Conservation (phyloP, 2,329 filamentous ascomycete species). For the Aureobasidium namibiae region DNA sequence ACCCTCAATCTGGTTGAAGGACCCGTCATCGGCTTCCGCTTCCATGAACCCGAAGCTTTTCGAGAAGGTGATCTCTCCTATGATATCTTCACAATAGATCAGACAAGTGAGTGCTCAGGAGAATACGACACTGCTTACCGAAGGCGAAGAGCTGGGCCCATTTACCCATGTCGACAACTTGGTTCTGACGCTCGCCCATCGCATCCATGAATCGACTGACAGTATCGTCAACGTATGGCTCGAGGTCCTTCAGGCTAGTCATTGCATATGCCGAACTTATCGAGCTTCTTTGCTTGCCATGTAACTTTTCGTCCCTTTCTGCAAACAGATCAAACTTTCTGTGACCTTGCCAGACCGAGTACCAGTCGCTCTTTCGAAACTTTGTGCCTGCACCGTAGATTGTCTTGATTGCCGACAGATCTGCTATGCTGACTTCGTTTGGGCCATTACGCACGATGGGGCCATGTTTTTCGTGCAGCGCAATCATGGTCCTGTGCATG, state of each 20-base stretch:
- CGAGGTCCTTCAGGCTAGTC: slow-evolving; percentile 31
- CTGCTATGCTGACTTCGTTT: slow-evolving; percentile 25
- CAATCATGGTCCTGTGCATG: slow-evolving; percentile 23
- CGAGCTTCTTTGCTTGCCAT: slow-evolving; percentile 27
- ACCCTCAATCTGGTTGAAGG: slow-evolving; percentile 27
- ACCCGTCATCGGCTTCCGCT: slow-evolving; percentile 26
- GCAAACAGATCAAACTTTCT: slow-evolving; percentile 34
- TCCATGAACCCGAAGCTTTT: slow-evolving; percentile 32
- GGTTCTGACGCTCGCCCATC: slow-evolving; percentile 22
- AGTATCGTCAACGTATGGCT: slow-evolving; percentile 32
- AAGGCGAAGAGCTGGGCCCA: slow-evolving; percentile 36
- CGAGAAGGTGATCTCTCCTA: slow-evolving; percentile 34
- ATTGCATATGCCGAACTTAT: slow-evolving; percentile 30
- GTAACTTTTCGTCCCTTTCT: slow-evolving; percentile 29
- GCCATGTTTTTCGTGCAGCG: slow-evolving; percentile 24
- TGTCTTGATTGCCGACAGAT: slow-evolving; percentile 22
- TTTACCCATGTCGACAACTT: slow-evolving; percentile 27
- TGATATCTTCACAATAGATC: slow-evolving; percentile 26
- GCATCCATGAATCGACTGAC: slow-evolving; percentile 28
- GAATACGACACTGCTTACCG: slow-evolving; percentile 19
- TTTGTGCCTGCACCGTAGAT: slow-evolving; percentile 32
- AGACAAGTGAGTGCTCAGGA: neutral
- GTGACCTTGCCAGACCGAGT: slow-evolving; percentile 32
- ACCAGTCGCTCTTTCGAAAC: slow-evolving; percentile 35
- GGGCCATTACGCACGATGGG: slow-evolving; percentile 25